Base-by-base conservation (phyloP, 2,329 filamentous ascomycete genomes). In the Macrophomina pseudophaseolina region DNA sequence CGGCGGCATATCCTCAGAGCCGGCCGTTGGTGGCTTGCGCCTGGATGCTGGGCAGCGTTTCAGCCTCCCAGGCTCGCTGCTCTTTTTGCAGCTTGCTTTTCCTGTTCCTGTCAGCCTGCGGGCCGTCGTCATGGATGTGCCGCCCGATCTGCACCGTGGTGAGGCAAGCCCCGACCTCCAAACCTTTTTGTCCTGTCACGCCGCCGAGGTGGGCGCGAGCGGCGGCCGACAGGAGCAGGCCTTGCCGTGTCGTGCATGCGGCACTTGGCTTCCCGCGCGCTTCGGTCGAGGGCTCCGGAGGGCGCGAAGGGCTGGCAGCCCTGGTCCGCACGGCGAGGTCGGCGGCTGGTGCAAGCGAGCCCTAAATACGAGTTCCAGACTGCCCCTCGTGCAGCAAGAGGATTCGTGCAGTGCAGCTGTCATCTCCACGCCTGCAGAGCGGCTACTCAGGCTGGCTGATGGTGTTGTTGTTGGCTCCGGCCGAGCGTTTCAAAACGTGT, bases 191-290 rank as follows among this genome's bases (percentile, higher is more conserved):
- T n/a, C 18, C 14, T 2, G 11, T 16, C n/a, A 2, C 44, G 44
- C 44, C 44, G 44, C 44, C 44, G 44, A 48, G 6, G 44, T 4
- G 44, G 11, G 46, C 46, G 46, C n/a, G 46, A 23, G 28, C 7
- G 12, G 54, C 12, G 23, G 23, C 14, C 33, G 32, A 16, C 11
- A 14, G 6, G 30, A 49, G 42, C 3, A 38, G 28, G 58, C 23
- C 32, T 49, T 62, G 58, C 58, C 58, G 58, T 9, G 58, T 18
- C 58, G 42, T 62, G 58, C 44, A 49, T 62, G 58, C 44, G 38
- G 58, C 28, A 18, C 12, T 9, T 28, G 14, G 11, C 23, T 59
- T 59, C 54, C 56, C 56, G 56, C 58, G 58, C 58, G 58, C 58
- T 62, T 62, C 58, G 44, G 42, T 28, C 7, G 5, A 44, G 42